These are phyloP conservation scores for Plasmodium yoelii DNA, from an alignment of 169 alveolate species.

Conservation along the genomic window DNA sequence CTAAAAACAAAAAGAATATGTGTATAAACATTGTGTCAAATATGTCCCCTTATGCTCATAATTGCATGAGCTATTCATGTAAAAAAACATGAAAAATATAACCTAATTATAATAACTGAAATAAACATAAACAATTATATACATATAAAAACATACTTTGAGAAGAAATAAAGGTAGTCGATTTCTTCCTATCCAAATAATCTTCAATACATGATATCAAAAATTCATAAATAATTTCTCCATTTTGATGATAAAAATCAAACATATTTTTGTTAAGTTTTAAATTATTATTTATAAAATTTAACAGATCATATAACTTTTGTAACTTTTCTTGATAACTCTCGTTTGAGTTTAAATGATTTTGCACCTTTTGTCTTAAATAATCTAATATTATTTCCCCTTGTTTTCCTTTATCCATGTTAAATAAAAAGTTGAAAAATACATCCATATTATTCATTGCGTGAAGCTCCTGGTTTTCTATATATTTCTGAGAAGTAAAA, in stretches of 20 bases:
- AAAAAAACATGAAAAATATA: too few relatives aligned
- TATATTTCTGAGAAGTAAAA: constrained; percentile 18
- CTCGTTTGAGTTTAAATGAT: constrained; percentile 14
- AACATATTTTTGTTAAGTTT: constrained; percentile 36
- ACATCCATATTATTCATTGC: constrained; percentile 43
- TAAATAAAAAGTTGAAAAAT: constrained; percentile 55
- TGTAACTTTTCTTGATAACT: constrained; percentile 40
- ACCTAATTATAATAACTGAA: too few relatives aligned
- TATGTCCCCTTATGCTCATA: too few relatives aligned
- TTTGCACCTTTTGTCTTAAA: constrained; percentile 13
- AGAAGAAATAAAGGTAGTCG: constrained; percentile 11
- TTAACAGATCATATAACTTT: constrained; percentile 26
- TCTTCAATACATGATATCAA: constrained; percentile 40
- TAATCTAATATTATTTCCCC: constrained; percentile 36
- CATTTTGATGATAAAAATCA: constrained; percentile 18
- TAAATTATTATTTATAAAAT: constrained; percentile 46
- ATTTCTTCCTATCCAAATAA: constrained; percentile 34
- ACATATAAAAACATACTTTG: constrained; percentile 22
- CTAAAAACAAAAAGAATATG: constrained; percentile 1
- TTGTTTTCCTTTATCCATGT: constrained; percentile 41
- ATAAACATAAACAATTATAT: too few relatives aligned
- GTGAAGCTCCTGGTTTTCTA: constrained; percentile 41
- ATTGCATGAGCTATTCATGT: too few relatives aligned
- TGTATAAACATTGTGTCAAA: too few relatives aligned
- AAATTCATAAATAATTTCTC: constrained; percentile 41